Percentiles rank a stretch among this genome's conserved stretches.
These are phyloP conservation scores for Pyronema domesticum DNA, from an alignment of 495 filamentous ascomycete species.

Conservation along the genomic window DNA sequence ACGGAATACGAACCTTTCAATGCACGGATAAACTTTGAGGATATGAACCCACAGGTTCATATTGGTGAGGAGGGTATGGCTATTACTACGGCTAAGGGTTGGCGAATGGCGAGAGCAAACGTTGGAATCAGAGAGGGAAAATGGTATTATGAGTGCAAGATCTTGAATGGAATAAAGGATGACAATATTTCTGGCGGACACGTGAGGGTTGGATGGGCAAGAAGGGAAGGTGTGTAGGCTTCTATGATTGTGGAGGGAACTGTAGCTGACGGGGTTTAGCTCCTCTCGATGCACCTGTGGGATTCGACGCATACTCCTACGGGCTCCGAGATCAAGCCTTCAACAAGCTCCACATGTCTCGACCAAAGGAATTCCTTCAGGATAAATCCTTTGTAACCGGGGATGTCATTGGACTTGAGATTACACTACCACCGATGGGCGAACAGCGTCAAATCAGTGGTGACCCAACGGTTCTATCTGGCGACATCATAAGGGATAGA, in stretches of 20 bases:
- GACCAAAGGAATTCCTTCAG: conserved; percentile 62
- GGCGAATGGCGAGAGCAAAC: conserved; percentile 71
- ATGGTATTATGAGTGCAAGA: conserved; percentile 85
- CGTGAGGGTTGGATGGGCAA: conserved; percentile 75
- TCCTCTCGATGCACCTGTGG: conserved; percentile 73
- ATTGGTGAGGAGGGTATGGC: conserved; percentile 42
- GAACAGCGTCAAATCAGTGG: conserved; percentile 49
- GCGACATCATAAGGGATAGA: conserved; percentile 81
- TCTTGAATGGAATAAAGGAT: conserved; percentile 57
- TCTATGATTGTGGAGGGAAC: neutral
- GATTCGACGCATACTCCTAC: conserved; percentile 93
- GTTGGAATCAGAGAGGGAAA: conserved; percentile 79
- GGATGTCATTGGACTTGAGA: conserved; percentile 88
- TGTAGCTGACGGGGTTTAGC: conserved; percentile 4
- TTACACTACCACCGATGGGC: conserved; percentile 66
- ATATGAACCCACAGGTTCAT: conserved; percentile 61
- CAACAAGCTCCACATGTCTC: conserved; percentile 83
- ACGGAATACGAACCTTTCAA: conserved; percentile 69
- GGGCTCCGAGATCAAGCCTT: conserved; percentile 75
- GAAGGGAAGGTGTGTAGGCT: conserved; percentile 53
- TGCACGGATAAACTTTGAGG: conserved; percentile 75
- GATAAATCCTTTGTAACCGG: conserved; percentile 38
- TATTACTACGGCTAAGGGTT: conserved; percentile 63
- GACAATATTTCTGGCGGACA: conserved; percentile 40
- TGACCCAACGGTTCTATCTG: conserved; percentile 27